These are phyloP conservation scores for Reticulomyxa filosa DNA, from an alignment of 78 protist species.

Conservation along the genomic window DNA sequence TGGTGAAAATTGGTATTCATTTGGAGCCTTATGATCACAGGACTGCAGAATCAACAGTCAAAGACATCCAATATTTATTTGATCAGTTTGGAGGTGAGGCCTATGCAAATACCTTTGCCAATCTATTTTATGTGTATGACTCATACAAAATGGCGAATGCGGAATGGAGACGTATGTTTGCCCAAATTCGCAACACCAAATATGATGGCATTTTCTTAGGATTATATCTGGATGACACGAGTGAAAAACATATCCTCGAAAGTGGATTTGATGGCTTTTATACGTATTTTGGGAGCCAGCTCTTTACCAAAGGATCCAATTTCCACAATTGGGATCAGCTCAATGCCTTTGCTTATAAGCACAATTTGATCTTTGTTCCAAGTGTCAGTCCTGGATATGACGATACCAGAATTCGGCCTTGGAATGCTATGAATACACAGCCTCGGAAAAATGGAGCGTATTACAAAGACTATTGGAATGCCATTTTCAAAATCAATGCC, in stretches of 20 bases:
- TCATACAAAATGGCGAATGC: constrained; percentile 7
- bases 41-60: not conserved
- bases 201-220: constrained; percentile 9
- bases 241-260: not conserved
- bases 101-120: not conserved
- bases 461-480: not conserved
- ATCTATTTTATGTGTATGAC: constrained; percentile 32
- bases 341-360: not conserved
- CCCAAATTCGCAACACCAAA: not conserved
- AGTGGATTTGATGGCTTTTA: constrained; percentile 26
- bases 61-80: constrained; percentile 17
- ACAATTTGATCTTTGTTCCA: not conserved
- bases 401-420: constrained; percentile 33
- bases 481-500: not conserved
- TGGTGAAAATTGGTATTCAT: not conserved
- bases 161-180: constrained; percentile 21
- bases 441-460: constrained; percentile 12
- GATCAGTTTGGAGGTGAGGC: constrained; percentile 21
- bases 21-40: constrained; percentile 24
- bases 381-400: constrained; percentile 35
- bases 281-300: constrained; percentile 33
- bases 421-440: constrained; percentile 18
- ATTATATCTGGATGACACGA: not conserved
- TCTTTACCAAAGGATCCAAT: constrained; percentile 16
- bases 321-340: constrained; percentile 14